Percentiles rank a stretch among this genome's conserved stretches.
Conservation (phyloP, 805 yeast species). For the Cyberlindnera galapagoensis region DNA sequence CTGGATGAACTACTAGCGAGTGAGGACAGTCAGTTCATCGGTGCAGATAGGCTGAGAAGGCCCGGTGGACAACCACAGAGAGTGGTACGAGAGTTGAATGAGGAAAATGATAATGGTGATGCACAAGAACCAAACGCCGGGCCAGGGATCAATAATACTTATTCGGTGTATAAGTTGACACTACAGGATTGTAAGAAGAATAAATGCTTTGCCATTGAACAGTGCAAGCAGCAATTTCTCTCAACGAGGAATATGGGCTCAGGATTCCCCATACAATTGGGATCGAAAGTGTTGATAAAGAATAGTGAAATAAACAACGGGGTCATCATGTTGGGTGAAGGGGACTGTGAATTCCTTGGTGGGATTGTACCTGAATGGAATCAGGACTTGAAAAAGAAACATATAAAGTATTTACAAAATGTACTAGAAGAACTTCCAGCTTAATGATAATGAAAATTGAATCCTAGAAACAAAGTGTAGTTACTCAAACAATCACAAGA, state of each 20-base stretch:
- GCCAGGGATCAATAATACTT: conserved; percentile 15
- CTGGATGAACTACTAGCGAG: conserved; percentile 47
- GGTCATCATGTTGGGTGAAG: conserved; percentile 27
- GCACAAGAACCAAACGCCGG: background rate
- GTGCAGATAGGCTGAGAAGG: conserved; percentile 48
- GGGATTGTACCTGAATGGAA: conserved; percentile 36
- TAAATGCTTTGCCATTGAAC: conserved; percentile 51
- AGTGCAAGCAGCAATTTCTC: conserved; percentile 45
- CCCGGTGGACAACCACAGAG: conserved; percentile 24
- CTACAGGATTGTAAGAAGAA: conserved; percentile 49
- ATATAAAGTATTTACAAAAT: conserved; percentile 24
- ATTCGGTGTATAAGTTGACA: conserved; percentile 42
- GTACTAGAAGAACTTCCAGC: conserved; percentile 19
- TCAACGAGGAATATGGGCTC: conserved; percentile 17
- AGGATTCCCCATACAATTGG: conserved; percentile 40
- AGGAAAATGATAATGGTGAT: conserved; percentile 32
- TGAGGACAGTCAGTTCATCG: conserved; percentile 52
- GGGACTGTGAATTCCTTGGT: conserved; percentile 28
- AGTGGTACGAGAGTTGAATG: conserved; percentile 40
- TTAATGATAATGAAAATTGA: too few relatives aligned
- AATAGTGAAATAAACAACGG: conserved; percentile 46
- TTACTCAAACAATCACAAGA: conserved; percentile 32
- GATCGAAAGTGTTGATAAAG: conserved; percentile 49
- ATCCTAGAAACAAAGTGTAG: background rate
- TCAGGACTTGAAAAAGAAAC: conserved; percentile 26